A percentile compares a stretch with the other conserved stretches of the same genome.
Conservation (phyloP, 768 basidiomycete species). For the Daedalea quercina region DNA sequence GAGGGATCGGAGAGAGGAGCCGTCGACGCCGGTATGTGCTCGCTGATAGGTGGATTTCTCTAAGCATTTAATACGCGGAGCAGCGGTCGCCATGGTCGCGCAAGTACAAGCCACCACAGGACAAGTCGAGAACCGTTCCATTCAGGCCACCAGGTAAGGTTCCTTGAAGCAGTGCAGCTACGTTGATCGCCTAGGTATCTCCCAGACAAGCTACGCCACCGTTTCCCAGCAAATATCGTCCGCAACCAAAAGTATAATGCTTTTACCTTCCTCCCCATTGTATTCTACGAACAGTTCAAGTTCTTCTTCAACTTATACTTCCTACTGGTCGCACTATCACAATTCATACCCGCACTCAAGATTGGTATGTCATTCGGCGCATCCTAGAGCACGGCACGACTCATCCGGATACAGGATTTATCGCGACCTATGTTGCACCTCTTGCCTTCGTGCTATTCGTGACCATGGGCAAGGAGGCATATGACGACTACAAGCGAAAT, state of each 20-base stretch:
- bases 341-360: conserved; percentile 93
- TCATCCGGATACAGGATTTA: conserved; percentile 59
- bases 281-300: conserved; percentile 99
- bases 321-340: conserved; percentile 90
- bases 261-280: conserved; percentile 93
- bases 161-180: too few relatives aligned
- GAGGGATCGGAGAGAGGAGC: conserved; percentile 7
- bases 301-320: conserved; percentile 99
- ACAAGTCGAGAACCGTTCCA: conserved; percentile 72
- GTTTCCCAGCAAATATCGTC: conserved; percentile 83
- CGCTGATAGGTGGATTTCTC: background rate
- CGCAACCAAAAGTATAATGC: conserved; percentile 98
- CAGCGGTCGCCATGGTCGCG: conserved; percentile 22
- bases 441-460: conserved; percentile 91
- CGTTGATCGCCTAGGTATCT: background rate
- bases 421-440: conserved; percentile 92
- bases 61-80: background rate
- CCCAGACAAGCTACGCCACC: conserved; percentile 63
- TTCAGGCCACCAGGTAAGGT: conserved; percentile 63
- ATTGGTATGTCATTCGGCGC: conserved; percentile 55
- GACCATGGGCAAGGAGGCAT: conserved; percentile 98
- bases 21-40: conserved; percentile 19
- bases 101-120: conserved; percentile 35
- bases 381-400: background rate
- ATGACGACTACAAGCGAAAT: conserved; percentile 95